These are phyloP conservation scores for Globisporangium irregulare DNA, from an alignment of 352 stramenopile genomes.

Conservation along the genomic window DNA sequence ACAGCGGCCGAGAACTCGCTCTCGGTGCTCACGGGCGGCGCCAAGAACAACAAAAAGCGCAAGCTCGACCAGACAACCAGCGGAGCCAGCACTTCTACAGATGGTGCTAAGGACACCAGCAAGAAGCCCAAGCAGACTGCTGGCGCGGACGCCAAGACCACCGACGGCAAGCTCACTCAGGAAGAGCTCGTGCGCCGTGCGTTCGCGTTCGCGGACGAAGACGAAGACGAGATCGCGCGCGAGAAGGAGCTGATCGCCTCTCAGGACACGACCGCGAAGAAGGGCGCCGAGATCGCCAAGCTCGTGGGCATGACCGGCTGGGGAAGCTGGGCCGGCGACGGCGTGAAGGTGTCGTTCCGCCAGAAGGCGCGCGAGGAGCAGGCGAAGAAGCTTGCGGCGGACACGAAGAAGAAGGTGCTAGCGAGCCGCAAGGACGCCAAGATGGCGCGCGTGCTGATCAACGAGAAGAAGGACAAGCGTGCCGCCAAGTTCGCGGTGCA, in stretches of 20 bases:
- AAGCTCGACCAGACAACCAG: slow-evolving; percentile 28
- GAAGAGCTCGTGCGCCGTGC: slow-evolving; percentile 94
- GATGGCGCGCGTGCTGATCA: slow-evolving; percentile 74
- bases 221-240: slow-evolving; percentile 92
- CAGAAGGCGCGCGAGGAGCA: slow-evolving; percentile 81
- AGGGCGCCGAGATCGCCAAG: slow-evolving; percentile 73
- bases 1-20: slow-evolving; percentile 19
- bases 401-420: slow-evolving; percentile 73
- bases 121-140: slow-evolving; percentile 34
- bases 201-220: slow-evolving; percentile 92
- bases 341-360: slow-evolving; percentile 71
- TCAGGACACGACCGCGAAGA: slow-evolving; percentile 67
- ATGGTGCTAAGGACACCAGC: slow-evolving; percentile 27
- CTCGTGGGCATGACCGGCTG: slow-evolving; percentile 87
- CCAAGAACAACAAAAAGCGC: slow-evolving; percentile 39
- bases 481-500: slow-evolving; percentile 76
- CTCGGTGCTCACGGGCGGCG: slow-evolving; percentile 26
- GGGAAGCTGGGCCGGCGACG: slow-evolving; percentile 89
- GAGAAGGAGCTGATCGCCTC: slow-evolving; percentile 88
- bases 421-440: slow-evolving; percentile 68
- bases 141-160: slow-evolving; percentile 17
- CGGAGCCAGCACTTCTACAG: not conserved
- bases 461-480: slow-evolving; percentile 90
- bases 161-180: slow-evolving; percentile 51
- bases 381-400: slow-evolving; percentile 63